phyloP scores from a whole-genome alignment of 1,284 basidiomycete genomes.

The Microbotryomycetes sp. region DNA sequence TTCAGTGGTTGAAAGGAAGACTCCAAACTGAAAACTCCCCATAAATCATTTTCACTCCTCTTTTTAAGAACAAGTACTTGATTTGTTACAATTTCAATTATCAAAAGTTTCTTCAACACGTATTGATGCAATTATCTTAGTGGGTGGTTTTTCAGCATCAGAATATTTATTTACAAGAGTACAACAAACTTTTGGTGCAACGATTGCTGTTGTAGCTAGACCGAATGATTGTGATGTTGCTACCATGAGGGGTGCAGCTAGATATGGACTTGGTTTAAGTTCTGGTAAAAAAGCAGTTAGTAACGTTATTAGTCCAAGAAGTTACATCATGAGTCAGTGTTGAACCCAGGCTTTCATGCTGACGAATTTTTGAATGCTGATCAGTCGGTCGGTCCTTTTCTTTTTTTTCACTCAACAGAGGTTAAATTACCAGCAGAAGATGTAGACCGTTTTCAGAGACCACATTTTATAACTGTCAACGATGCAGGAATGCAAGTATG shows the following conservation, averaged over 20 bases:
- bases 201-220: slow-evolving; percentile 63
- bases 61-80: slow-evolving; percentile 53
- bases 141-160: slow-evolving; percentile 75
- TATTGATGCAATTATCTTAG: slow-evolving; percentile 69
- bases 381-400: no score
- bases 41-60: no score
- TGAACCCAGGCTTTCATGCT: not conserved
- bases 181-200: slow-evolving; percentile 57
- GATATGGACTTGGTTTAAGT: slow-evolving; percentile 65
- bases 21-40: not conserved
- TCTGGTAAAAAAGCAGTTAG: slow-evolving; percentile 54
- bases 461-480: slow-evolving; percentile 68
- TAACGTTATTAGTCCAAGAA: slow-evolving; percentile 65
- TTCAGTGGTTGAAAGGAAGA: no score
- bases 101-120: slow-evolving; percentile 53
- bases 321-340: slow-evolving; percentile 67
- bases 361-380: not conserved
- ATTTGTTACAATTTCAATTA: slow-evolving; percentile 66
- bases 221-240: slow-evolving; percentile 76
- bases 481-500: slow-evolving; percentile 66
- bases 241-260: slow-evolving; percentile 69
- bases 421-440: slow-evolving; percentile 75
- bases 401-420: slow-evolving; percentile 41
- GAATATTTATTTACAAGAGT: slow-evolving; percentile 71
- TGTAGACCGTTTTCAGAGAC: slow-evolving; percentile 68